These are phyloP conservation scores for Mortierella sp. DNA, from an alignment of 371 early-diverging fungal species.

Conservation along the genomic window DNA sequence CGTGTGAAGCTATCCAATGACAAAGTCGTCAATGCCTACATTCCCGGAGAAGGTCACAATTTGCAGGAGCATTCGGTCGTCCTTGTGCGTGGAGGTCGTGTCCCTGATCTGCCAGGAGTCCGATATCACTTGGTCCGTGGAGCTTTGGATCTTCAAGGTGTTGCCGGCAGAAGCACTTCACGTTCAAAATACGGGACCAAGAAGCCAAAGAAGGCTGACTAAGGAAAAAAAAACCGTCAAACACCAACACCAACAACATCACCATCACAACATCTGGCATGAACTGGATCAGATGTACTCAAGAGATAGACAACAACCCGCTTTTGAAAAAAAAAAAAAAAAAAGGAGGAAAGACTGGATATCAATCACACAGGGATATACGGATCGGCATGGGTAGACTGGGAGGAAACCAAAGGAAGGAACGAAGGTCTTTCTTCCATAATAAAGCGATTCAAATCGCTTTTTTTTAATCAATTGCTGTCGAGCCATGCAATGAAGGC, in stretches of 20 bases:
- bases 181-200: constrained; percentile 96
- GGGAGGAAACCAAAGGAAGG: no score
- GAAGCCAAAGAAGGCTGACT: constrained; percentile 70
- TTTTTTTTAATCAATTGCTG: constrained; percentile 23
- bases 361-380: no score
- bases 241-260: no score
- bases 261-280: no score
- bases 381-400: no score
- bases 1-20: constrained; percentile 90
- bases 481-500: constrained; percentile 71
- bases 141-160: constrained; percentile 94
- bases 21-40: constrained; percentile 91
- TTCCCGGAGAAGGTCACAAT: constrained; percentile 98
- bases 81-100: constrained; percentile 92
- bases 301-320: no score
- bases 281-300: no score
- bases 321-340: no score
- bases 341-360: no score
- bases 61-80: constrained; percentile 98
- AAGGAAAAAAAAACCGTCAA: neutral
- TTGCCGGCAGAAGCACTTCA: constrained; percentile 83
- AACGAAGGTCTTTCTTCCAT: no score
- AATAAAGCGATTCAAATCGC: no score
- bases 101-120: constrained; percentile 98
- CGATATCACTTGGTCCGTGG: constrained; percentile 95